Evolutionary conservation across 805 yeast species (phyloP).

Genomic region (Lipomyces mesembrius): DNA sequence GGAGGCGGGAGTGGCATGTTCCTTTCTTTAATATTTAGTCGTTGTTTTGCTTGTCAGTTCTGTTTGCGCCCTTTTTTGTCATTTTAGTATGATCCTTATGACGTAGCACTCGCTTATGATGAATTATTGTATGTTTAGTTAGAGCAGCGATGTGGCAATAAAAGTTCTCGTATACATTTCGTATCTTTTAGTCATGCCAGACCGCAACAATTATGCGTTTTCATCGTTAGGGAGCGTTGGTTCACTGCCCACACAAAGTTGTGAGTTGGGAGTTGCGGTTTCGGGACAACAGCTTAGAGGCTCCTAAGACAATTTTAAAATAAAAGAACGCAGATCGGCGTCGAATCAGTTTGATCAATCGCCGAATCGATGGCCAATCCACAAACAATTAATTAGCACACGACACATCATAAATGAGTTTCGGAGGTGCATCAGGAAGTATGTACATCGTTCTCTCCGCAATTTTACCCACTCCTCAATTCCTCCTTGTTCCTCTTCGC

Average conservation of each 20-base stretch:
- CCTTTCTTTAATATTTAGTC: not conserved
- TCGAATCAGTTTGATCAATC: not conserved
- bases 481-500: too few species aligned
- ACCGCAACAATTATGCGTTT: too few species aligned
- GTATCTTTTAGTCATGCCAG: not conserved
- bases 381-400: not conserved
- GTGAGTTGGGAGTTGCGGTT: too few species aligned
- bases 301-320: too few species aligned
- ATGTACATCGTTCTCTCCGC: not conserved
- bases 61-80: not conserved
- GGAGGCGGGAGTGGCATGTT: not conserved
- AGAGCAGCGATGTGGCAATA: not conserved
- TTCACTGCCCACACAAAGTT: too few species aligned
- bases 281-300: too few species aligned
- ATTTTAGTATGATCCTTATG: not conserved
- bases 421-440: constrained; percentile 33
- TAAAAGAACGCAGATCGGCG: not conserved
- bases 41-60: not conserved
- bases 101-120: not conserved
- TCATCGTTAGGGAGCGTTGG: too few species aligned
- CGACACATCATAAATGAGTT: constrained; percentile 19
- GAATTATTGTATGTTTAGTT: not conserved
- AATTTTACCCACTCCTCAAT: too few species aligned
- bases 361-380: not conserved
- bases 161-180: not conserved